Percentiles rank a stretch among this genome's conserved stretches.
These are phyloP conservation scores for Hyphopichia pseudoburtonii DNA, from an alignment of 1,139 yeast genomes.

Conservation along the genomic window DNA sequence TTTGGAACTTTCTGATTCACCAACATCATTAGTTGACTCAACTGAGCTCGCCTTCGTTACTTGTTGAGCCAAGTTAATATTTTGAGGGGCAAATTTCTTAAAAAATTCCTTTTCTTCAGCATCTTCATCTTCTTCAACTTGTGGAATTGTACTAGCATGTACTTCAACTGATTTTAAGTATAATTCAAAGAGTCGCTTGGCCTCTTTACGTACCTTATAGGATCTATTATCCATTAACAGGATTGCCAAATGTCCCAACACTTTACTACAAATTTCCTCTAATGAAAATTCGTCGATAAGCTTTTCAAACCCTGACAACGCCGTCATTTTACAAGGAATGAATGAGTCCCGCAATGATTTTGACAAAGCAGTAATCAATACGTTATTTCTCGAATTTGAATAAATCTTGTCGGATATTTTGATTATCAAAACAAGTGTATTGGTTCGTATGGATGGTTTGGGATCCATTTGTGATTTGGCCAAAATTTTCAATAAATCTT, in stretches of 20 bases:
- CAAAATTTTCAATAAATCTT: slow-evolving; percentile 74
- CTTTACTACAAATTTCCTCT: slow-evolving; percentile 74
- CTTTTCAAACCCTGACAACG: slow-evolving; percentile 70
- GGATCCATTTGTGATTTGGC: slow-evolving; percentile 90
- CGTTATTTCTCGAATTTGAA: slow-evolving; percentile 59
- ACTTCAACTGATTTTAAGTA: slow-evolving; percentile 64
- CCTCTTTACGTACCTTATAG: slow-evolving; percentile 66
- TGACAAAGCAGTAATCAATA: slow-evolving; percentile 82
- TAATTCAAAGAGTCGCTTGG: slow-evolving; percentile 62
- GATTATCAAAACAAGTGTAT: slow-evolving; percentile 76
- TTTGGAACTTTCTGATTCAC: not conserved
- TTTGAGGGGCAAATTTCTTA: slow-evolving; percentile 24
- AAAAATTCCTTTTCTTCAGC: slow-evolving; percentile 37
- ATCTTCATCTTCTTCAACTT: slow-evolving; percentile 44
- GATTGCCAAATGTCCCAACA: slow-evolving; percentile 85
- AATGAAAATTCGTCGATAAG: slow-evolving; percentile 68
- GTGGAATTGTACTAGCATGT: slow-evolving; percentile 59
- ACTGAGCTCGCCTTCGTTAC: slow-evolving; percentile 5
- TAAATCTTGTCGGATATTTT: slow-evolving; percentile 68
- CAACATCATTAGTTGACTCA: slow-evolving; percentile 6
- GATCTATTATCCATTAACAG: slow-evolving; percentile 74
- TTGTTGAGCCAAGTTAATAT: slow-evolving; percentile 3
- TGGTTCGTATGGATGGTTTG: slow-evolving; percentile 80
- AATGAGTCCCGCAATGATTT: slow-evolving; percentile 82
- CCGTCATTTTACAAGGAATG: slow-evolving; percentile 73